Base-by-base conservation (phyloP, 2,329 filamentous ascomycete species). In the Chrysoporthe cubensis region DNA sequence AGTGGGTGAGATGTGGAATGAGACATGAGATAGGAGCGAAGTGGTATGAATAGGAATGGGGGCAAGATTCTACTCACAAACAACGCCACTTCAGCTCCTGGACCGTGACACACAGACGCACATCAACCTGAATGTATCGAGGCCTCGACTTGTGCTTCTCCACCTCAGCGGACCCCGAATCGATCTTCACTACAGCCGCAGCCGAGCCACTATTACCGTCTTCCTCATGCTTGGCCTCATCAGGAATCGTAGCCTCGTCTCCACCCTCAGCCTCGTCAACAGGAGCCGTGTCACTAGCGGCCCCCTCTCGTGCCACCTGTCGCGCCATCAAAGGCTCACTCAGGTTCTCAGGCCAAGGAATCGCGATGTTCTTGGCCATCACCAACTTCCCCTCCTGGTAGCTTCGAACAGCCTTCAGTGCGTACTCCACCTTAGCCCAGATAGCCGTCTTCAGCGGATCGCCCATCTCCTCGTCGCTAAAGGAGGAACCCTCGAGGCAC, bases 111-210 rank as follows among this genome's bases (percentile, higher is more conserved):
- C 84, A 88, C 34, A 90, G 75, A 42, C 86, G 83, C 1, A 95
- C 76, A 74, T 96, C 92, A 37, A 95, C 81, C 72, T 96, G 92
- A 4, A 92, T 84, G 73, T 83, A 85, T 1, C 70, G 75, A n/a
- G 71, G 66, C 70, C 58, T 32, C 54, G 26, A 37, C 32, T 57
- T n/a, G n/a, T 13, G 50, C 44, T 48, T 57, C 37, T 40, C 37
- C 37, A 40, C 37, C 37, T 9, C 37, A 40, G 37, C 37, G 37
- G 9, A 9, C 37, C 9, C 37, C 9, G 37, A 6, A 40, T 6
- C 37, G 52, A 42, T 46, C 6, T 16, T 4, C 14, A 0, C 44
- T 13, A 14, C 44, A 46, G 14, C 21, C 14, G 14, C 44, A n/a
- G 44, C 44, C 4, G 54, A 50, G 5, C 70, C n/a, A 71, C 71